Base-by-base conservation (phyloP, 2,329 filamentous ascomycete genomes). In the Aspergillus sp. region DNA sequence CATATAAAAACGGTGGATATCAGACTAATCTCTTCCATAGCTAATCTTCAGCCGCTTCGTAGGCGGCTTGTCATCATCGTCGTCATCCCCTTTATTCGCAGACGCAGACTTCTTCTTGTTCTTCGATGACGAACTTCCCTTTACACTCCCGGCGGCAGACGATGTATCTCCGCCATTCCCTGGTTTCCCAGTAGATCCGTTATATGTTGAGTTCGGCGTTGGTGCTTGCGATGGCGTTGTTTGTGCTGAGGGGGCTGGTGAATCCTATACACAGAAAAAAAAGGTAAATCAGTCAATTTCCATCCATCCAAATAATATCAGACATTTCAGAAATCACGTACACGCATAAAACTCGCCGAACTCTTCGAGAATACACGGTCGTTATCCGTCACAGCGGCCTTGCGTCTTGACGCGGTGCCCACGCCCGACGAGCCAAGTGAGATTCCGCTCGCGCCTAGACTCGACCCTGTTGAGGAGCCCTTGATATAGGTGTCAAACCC, bases 401-500 rank as follows among this genome's bases (percentile, higher is more conserved):
- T 81, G 35, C 78, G 71, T 40, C 79, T 70, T n/a, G 70, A 69
- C 6, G 64, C 62, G 64, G 61, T 35, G 63, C 65, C 59, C 35
- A 60, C 63, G 1, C 62, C 63, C 3, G 65, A 65, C 0, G 43
- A 27, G 4, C 69, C 65, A 4, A 76, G 62, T 37, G 74, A 71
- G 11, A 76, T 62, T 5, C 71, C 68, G 3, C 68, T 65, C 1
- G 67, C 67, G 27, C 70, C 66, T 23, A 74, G 62, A 23, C 64
- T 66, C 1, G 73, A 69, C 3, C 77, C 81, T n/a, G 86, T 84
- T 8, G 85, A 83, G 17, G 83, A 84, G 55, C 91, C 93, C 76
- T 99, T 99, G 81, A 96, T 96, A 78, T 98, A 99, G 72, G 92
- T 96, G 75, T 99, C 95, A 75, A 99, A 99, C 21, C 95, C 95